These are phyloP conservation scores for Paraphoma sp. DNA, from an alignment of 2,329 filamentous ascomycete genomes.

Conservation along the genomic window DNA sequence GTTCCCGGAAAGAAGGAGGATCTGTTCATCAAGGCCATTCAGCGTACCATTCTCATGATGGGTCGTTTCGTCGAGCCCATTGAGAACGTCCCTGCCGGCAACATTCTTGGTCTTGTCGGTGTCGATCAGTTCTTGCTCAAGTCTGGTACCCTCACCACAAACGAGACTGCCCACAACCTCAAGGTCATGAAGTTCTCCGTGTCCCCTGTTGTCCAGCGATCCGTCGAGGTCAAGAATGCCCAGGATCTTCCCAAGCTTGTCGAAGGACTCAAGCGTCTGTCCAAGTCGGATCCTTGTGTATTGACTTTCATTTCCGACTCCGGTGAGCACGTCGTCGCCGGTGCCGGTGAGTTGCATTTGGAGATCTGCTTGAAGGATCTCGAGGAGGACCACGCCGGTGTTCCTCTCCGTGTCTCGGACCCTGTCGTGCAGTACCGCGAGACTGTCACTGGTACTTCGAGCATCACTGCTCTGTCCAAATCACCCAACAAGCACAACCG, in stretches of 20 bases:
- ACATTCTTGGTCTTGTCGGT: slow-evolving; percentile 99
- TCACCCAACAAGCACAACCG: slow-evolving; percentile 99
- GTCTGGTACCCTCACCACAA: slow-evolving; percentile 98
- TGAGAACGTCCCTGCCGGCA: slow-evolving; percentile 98
- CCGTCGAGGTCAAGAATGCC: slow-evolving; percentile 99
- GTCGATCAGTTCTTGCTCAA: slow-evolving; percentile 99
- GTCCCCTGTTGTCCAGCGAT: slow-evolving; percentile 96
- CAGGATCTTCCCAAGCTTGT: slow-evolving; percentile 99
- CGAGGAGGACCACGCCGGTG: slow-evolving; percentile 98
- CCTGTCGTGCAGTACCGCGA: slow-evolving; percentile 99
- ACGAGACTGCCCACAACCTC: slow-evolving; percentile 97
- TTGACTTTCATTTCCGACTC: slow-evolving; percentile 87
- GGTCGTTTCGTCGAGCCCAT: slow-evolving; percentile 98
- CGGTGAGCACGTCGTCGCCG: slow-evolving; percentile 98
- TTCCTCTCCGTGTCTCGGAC: slow-evolving; percentile 96
- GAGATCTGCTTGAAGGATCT: slow-evolving; percentile 99
- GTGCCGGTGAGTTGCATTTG: slow-evolving; percentile 98
- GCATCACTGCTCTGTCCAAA: slow-evolving; percentile 97
- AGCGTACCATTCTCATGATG: slow-evolving; percentile 99
- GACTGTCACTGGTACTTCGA: slow-evolving; percentile 83
- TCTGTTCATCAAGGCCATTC: slow-evolving; percentile 98
- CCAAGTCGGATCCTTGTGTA: slow-evolving; percentile 99
- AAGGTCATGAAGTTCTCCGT: slow-evolving; percentile 99
- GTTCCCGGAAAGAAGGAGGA: slow-evolving; percentile 97
- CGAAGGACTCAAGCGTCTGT: slow-evolving; percentile 99